Evolutionary conservation across 2,329 filamentous ascomycete species (phyloP).

Genomic region (Hymenoscyphus fraxineus): DNA sequence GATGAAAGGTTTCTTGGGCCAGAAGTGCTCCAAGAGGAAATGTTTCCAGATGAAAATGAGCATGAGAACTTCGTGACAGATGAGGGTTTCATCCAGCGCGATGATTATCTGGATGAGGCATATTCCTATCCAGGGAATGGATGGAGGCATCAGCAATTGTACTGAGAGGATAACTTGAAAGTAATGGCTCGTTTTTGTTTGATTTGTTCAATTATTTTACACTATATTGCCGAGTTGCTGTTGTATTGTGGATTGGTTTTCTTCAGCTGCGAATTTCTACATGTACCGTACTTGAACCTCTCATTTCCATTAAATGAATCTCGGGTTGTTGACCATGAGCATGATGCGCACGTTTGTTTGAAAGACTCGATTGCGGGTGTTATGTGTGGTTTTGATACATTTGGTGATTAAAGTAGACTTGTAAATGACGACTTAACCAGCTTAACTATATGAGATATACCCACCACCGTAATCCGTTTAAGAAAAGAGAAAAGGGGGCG

Average conservation of each 20-base stretch:
- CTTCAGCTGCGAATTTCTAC: neutral
- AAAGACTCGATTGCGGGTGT: no score
- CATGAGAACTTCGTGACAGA: neutral
- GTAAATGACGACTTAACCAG: no score
- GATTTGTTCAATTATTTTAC: neutral
- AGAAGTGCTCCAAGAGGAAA: neutral
- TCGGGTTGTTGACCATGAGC: no score
- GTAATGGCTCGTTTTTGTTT: neutral
- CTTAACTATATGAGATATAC: no score
- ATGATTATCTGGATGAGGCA: neutral
- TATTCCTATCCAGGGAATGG: neutral
- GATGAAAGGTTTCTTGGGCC: neutral
- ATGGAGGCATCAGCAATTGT: neutral
- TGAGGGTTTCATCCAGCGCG: neutral
- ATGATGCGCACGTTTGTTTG: no score
- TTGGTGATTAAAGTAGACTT: no score
- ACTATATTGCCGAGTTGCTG: neutral
- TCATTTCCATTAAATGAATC: no score
- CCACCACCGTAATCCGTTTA: no score
- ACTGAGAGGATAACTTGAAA: neutral
- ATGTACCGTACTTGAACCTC: neutral
- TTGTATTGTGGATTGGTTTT: neutral
- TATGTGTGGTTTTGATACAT: no score
- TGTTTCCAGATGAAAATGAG: neutral
- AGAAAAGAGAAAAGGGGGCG: no score